phyloP scores from a whole-genome alignment of 2,329 filamentous ascomycete species.

The Colletotrichum ledebouriae region DNA sequence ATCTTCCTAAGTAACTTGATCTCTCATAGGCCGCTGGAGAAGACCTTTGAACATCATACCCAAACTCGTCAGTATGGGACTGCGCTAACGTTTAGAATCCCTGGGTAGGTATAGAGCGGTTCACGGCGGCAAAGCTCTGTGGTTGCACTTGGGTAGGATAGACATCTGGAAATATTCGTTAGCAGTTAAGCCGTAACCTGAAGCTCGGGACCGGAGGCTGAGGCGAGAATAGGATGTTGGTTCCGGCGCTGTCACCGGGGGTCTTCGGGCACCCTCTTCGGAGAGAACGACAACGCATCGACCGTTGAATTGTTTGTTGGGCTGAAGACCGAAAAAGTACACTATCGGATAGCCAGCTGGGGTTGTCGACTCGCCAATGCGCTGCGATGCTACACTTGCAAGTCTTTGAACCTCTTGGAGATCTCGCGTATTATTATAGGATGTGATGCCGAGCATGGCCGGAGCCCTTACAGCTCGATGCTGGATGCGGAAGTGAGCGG shows the following conservation, averaged over 20 bases:
- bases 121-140: neutral
- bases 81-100: no score
- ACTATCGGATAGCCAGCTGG: neutral
- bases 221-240: constrained; percentile 1
- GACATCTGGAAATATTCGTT: no score
- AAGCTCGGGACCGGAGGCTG: neutral
- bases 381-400: neutral
- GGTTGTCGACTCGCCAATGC: neutral
- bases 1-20: no score
- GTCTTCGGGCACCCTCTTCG: constrained; percentile 27
- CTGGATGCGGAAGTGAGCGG: constrained; percentile 13
- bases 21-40: no score
- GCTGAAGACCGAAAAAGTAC: neutral
- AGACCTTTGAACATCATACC: no score
- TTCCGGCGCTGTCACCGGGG: neutral
- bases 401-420: neutral
- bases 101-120: neutral
- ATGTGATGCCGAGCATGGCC: constrained; percentile 17
- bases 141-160: neutral
- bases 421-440: neutral
- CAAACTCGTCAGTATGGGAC: no score
- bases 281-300: constrained; percentile 30
- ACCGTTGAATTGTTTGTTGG: neutral
- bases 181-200: neutral
- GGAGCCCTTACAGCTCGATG: neutral